Conservation (phyloP, 805 yeast genomes). For the Blastobotrys parvus region DNA sequence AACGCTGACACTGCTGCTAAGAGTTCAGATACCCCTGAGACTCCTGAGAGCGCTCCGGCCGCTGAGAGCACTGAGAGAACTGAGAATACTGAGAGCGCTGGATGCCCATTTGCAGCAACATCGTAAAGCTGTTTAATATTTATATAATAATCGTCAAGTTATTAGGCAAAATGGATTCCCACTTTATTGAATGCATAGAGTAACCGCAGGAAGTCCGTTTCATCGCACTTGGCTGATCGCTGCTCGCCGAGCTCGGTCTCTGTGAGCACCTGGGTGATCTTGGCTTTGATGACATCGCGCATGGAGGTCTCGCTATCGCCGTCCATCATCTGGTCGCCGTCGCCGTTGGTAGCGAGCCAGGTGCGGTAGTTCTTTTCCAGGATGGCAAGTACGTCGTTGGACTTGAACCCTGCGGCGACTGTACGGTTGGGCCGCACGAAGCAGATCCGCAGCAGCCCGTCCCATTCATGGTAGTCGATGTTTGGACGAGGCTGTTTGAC, state of each 20-base stretch:
- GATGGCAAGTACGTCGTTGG: slow-evolving; percentile 67
- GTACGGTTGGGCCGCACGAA: slow-evolving; percentile 92
- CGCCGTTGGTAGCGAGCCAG: slow-evolving; percentile 46
- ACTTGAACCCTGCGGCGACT: slow-evolving; percentile 84
- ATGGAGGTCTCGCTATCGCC: slow-evolving; percentile 27
- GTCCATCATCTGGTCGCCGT: slow-evolving; percentile 33
- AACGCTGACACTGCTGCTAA: too few relatives aligned
- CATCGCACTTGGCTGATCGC: slow-evolving; percentile 92
- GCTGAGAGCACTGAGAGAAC: too few relatives aligned
- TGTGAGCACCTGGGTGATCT: slow-evolving; percentile 62
- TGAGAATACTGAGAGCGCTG: too few relatives aligned
- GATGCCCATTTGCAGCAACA: too few relatives aligned
- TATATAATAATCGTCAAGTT: too few relatives aligned
- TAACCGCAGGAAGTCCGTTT: slow-evolving; percentile 76
- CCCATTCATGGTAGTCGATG: slow-evolving; percentile 94
- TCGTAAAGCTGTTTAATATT: slow-evolving; percentile 1
- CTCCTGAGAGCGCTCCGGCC: too few relatives aligned
- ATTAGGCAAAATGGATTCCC: slow-evolving; percentile 90
- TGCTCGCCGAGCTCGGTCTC: slow-evolving; percentile 78
- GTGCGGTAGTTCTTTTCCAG: slow-evolving; percentile 84
- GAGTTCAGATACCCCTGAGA: too few relatives aligned
- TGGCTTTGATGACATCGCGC: slow-evolving; percentile 47
- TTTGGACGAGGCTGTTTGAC: slow-evolving; percentile 91
- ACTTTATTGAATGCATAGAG: slow-evolving; percentile 93
- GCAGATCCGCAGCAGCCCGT: slow-evolving; percentile 82